Evolutionary conservation across 2,329 filamentous ascomycete genomes (phyloP), one percentile per base, ranked within the genome.

Genomic region (Aspergillus pseudoviridinutans): DNA sequence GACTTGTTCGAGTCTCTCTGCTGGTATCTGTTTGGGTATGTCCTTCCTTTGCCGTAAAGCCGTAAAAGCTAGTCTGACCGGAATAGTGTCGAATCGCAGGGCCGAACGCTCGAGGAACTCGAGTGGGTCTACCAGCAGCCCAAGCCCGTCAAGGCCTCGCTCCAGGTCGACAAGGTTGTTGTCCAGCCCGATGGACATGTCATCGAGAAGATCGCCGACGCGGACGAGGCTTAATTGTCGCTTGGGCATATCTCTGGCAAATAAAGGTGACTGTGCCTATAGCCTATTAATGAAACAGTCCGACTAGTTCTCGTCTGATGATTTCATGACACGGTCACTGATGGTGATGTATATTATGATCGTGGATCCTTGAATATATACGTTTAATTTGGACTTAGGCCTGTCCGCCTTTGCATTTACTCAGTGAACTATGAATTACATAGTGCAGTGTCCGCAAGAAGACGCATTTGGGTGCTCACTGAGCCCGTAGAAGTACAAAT

Each of bases 111-210:
- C 27, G 79, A 81, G 62, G 73, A 81, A 64, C 72, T 81, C 38
- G 78, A 80, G 61, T 80, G 78, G 77, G 76, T 81, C 10, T 81
- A 81, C 67, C 68, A 78, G 62, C 79, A 81, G 64, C 74, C 76
- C 25, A 77, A 78, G 60, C 79, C 79, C 1, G 79, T 81, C 69
- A 79, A 80, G 67, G 79, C 79, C 10, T 82, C 79, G 4, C 71
- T 76, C 57, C 72, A 71, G 52, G 72, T 81, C 61, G 76, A 81
- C 63, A 79, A 79, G 71, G 71, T 82, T 53, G 71, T 81, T 47
- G 64, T 82, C 17, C 74, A 76, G 60, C 67, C 71, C 14, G 78
- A 80, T 53, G 79, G 79, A 35, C 74, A 70, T 20, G 78, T 81
- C 10, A 73, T 74, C 8, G 78, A 80, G 68, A 80, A 80, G 63